Evolutionary conservation across 106 monocot species (phyloP), one percentile per base, ranked within the genome.

Genomic region (Narthecium ossifragum): DNA sequence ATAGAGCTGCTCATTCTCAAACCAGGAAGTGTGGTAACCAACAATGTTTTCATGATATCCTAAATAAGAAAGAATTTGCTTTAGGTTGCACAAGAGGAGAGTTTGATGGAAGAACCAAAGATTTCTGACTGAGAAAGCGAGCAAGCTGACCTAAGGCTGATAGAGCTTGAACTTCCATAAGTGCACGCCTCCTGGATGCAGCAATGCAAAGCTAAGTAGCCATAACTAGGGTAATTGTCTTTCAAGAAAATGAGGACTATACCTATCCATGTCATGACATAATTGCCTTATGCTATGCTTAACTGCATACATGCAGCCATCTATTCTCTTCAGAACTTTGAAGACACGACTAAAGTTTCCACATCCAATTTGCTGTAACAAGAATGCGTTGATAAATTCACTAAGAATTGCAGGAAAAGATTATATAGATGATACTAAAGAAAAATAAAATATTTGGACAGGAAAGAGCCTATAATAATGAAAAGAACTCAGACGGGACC

Each of bases 91-190:
- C 26, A 62, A 26, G 24, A 15, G 43, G 23, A 12, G 25, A 55
- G 26, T 28, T 18, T 26, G 43, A 25, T 17, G 17, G 23, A 28
- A 59, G 22, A 53, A 30, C 34, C 14, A 32, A 59, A n/a, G 2
- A 53, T 11, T 14, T 21, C 10, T 59, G 5, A 24, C 20, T 21
- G 17, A 22, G 21, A 7, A 34, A 37, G 29, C 24, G 25, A 13
- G 46, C 18, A 15, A 15, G 26, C 38, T n/a, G n/a, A 91, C 91
- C 96, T 75, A 96, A 59, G 20, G 90, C 90, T 61, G 96, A 86
- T 40, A 96, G 70, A 70, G 90, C 86, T 84, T 96, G 96, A 76
- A 87, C 96, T 74, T 96, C 96, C 86, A 86, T 80, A 58, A 96
- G 68, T 20, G 90, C 94, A 37, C 52, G 70, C 56, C 73, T 83